These are phyloP conservation scores for Blepharisma stoltei DNA, from an alignment of 73 alveolate species.

Conservation along the genomic window DNA sequence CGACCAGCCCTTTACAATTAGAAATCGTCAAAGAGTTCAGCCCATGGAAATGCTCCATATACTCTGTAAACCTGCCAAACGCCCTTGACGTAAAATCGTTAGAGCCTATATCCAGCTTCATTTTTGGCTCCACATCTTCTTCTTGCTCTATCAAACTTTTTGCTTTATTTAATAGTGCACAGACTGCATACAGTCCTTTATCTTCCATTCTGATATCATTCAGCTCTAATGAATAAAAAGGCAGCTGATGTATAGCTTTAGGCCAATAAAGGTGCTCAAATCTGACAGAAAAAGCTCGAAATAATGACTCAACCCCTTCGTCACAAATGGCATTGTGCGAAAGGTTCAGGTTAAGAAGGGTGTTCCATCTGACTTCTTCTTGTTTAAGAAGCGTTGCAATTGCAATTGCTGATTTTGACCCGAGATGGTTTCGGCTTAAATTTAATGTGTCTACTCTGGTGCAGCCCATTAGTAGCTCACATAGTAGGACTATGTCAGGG, in stretches of 20 bases:
- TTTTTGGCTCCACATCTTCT: constrained; percentile 12
- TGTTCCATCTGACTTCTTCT: constrained; percentile 11
- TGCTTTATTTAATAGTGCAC: not conserved
- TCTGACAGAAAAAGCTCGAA: constrained; percentile 14
- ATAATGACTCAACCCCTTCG: constrained; percentile 3
- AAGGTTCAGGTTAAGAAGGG: not conserved
- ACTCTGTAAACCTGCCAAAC: not conserved
- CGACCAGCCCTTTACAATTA: not conserved
- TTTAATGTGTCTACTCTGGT: not conserved
- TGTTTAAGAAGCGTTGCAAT: not conserved
- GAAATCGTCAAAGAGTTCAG: not conserved
- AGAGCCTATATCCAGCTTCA: not conserved
- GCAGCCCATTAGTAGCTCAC: not conserved
- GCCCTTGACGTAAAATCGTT: not conserved
- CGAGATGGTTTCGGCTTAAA: not conserved
- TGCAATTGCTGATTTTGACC: not conserved
- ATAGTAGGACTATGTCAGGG: not conserved
- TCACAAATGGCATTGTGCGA: constrained; percentile 5
- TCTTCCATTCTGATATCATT: constrained; percentile 13
- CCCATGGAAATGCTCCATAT: constrained; percentile 6
- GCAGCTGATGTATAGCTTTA: not conserved
- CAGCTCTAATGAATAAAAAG: not conserved
- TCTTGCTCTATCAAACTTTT: not conserved
- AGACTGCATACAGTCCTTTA: not conserved
- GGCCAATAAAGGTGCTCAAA: constrained; percentile 17